These are phyloP conservation scores for Talaromyces ruber DNA, from an alignment of 495 filamentous ascomycete genomes.

Conservation along the genomic window DNA sequence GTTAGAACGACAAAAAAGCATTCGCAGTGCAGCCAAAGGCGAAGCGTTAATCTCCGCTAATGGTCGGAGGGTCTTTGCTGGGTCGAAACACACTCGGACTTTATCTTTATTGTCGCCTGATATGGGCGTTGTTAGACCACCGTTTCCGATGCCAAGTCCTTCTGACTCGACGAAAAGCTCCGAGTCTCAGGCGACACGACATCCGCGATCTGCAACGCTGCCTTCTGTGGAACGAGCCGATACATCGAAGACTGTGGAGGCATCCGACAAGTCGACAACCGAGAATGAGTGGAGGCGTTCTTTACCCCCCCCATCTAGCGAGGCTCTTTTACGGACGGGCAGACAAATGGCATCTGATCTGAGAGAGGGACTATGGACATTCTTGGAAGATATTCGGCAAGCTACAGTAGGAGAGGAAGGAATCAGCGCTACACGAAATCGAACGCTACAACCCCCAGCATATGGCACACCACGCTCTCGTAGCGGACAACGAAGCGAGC, in stretches of 20 bases:
- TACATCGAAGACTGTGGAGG: conserved; percentile 17
- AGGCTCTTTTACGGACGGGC: conserved; percentile 54
- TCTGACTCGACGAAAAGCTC: conserved; percentile 8
- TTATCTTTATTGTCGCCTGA: conserved; percentile 77
- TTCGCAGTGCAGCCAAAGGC: conserved; percentile 19
- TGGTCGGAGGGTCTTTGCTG: conserved; percentile 55
- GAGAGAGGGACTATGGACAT: conserved; percentile 88
- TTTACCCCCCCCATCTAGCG: conserved; percentile 39
- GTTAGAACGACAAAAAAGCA: conserved; percentile 39
- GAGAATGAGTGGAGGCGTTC: conserved; percentile 29
- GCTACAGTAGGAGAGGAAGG: conserved; percentile 92
- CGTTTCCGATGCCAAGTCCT: conserved; percentile 15
- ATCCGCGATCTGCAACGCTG: conserved; percentile 37
- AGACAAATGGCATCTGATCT: conserved; percentile 90
- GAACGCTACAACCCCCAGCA: conserved; percentile 21
- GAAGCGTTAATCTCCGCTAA: conserved; percentile 29
- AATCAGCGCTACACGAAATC: conserved; percentile 47
- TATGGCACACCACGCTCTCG: conserved; percentile 8
- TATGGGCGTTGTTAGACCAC: conserved; percentile 20
- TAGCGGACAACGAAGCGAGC: conserved; percentile 25
- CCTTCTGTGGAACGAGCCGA: conserved; percentile 33
- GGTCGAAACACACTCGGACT: conserved; percentile 67
- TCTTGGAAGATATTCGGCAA: conserved; percentile 90
- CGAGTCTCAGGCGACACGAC: conserved; percentile 27
- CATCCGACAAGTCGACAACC: conserved; percentile 14